These are phyloP conservation scores for Fusarium avenaceum DNA, from an alignment of 2,329 filamentous ascomycete species.

Conservation along the genomic window DNA sequence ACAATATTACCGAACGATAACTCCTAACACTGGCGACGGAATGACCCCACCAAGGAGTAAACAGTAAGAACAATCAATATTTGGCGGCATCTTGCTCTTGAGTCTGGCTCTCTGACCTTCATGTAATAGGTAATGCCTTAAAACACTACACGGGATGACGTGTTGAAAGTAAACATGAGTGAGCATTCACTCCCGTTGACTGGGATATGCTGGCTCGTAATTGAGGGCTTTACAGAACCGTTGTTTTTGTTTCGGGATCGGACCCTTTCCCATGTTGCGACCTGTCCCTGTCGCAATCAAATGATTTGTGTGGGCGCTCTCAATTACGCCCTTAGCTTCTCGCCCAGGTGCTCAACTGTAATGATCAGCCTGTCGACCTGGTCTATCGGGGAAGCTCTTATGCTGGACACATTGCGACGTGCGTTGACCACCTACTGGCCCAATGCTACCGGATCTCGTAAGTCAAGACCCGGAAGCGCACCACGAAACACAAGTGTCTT, in stretches of 20 bases:
- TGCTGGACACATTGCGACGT: conserved; percentile 22
- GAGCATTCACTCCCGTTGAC: conserved; percentile 1
- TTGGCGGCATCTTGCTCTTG: conserved; percentile 14
- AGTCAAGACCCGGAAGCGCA: conserved; percentile 37
- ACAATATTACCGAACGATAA: conserved; percentile 3
- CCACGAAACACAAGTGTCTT: conserved; percentile 34
- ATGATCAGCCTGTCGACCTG: conserved; percentile 14
- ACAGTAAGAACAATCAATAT: conserved; percentile 9
- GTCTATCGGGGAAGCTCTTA: conserved; percentile 27
- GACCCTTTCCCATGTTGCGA: conserved; percentile 35
- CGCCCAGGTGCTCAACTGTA: conserved; percentile 28
- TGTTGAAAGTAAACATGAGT: conserved; percentile 28
- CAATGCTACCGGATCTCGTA: conserved; percentile 39
- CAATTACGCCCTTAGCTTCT: conserved; percentile 35
- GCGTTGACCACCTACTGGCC: conserved; percentile 35
- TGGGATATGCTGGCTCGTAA: conserved; percentile 27
- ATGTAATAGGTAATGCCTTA: not conserved
- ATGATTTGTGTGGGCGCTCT: conserved; percentile 27
- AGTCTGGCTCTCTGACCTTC: not conserved
- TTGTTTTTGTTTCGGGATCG: conserved; percentile 34
- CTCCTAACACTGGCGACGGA: not conserved
- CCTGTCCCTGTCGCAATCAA: conserved; percentile 35
- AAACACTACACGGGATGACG: conserved; percentile 29
- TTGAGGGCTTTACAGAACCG: conserved; percentile 33
- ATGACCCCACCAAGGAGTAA: not conserved